phyloP scores from a whole-genome alignment of 768 basidiomycete species.

The Tulasnella calospora region DNA sequence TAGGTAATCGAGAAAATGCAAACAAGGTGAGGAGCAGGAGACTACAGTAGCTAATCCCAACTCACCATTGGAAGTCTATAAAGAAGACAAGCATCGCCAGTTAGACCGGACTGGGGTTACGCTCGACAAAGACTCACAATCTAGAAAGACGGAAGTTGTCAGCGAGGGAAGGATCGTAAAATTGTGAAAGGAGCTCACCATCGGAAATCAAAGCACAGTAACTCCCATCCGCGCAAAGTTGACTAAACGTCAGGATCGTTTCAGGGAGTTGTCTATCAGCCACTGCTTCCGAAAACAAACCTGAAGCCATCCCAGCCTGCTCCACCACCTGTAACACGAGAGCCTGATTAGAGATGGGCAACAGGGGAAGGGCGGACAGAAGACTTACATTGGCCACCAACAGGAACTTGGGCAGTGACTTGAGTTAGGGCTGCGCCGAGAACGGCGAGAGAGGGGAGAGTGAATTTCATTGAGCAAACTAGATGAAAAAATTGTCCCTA shows the following conservation, averaged over 20 bases:
- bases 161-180: background rate
- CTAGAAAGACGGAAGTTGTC: background rate
- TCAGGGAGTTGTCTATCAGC: background rate
- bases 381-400: background rate
- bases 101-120: background rate
- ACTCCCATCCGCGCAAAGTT: background rate
- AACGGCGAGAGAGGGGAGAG: conserved; percentile 10
- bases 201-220: background rate
- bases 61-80: conserved; percentile 2
- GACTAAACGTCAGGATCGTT: background rate
- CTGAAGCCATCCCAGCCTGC: background rate
- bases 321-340: background rate
- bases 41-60: background rate
- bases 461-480: background rate
- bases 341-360: background rate
- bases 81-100: background rate
- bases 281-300: background rate
- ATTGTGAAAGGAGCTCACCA: background rate
- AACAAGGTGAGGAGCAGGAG: background rate
- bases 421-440: background rate
- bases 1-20: background rate
- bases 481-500: background rate
- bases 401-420: background rate
- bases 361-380: background rate
- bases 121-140: background rate